Conservation (phyloP, 768 basidiomycete species). For the Hygrocybe coccinea region DNA sequence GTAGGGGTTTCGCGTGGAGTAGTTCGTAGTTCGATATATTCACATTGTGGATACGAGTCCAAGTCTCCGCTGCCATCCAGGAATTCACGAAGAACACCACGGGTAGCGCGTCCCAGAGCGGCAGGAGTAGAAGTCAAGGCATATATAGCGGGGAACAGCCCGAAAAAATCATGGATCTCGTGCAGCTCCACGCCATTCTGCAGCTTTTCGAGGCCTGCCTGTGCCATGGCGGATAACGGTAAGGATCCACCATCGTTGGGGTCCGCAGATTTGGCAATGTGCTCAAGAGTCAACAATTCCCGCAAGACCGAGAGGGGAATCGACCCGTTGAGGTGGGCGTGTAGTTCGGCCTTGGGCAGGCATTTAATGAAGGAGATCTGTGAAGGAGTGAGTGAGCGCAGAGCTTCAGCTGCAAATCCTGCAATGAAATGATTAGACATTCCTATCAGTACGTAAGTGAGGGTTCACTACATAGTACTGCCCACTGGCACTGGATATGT, state of each 20-base stretch:
- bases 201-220: conserved; percentile 34
- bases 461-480: neutral
- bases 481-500: conserved; percentile 32
- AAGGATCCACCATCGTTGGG: neutral
- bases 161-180: conserved; percentile 69
- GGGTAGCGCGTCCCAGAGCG: conserved; percentile 51
- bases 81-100: conserved; percentile 63
- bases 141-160: conserved; percentile 74
- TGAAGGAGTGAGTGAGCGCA: conserved; percentile 44
- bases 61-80: conserved; percentile 35
- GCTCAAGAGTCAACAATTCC: conserved; percentile 31
- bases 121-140: conserved; percentile 61
- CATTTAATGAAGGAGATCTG: conserved; percentile 56
- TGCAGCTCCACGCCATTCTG: conserved; percentile 40
- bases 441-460: too few relatives aligned
- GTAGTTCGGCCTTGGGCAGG: conserved; percentile 79
- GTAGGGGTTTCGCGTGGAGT: conserved; percentile 57
- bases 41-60: conserved; percentile 43
- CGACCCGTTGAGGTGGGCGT: conserved; percentile 82
- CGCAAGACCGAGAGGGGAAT: conserved; percentile 65
- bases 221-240: conserved; percentile 23
- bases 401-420: conserved; percentile 47
- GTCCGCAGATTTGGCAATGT: conserved; percentile 25
- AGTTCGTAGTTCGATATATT: conserved; percentile 78
- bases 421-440: conserved; percentile 6